phyloP scores from a whole-genome alignment of 306 rosid species.

The Glycyrrhiza uralensis region DNA sequence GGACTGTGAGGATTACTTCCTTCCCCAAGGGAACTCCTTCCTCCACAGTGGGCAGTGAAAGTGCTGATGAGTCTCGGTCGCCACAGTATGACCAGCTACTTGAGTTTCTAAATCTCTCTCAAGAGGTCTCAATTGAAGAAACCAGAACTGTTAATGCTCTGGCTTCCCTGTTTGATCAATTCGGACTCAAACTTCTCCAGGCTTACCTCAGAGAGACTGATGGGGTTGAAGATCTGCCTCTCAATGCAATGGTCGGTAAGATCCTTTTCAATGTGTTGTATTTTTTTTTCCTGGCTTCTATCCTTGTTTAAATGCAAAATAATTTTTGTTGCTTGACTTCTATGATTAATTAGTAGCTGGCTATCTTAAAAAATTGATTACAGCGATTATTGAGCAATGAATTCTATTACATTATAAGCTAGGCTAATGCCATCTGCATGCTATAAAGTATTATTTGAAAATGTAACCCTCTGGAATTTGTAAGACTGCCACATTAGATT shows the following conservation, averaged over 20 bases:
- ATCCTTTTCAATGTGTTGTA: constrained; percentile 28
- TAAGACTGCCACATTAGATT: neutral
- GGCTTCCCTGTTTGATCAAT: constrained; percentile 79
- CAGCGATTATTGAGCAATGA: neutral
- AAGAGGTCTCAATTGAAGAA: constrained; percentile 67
- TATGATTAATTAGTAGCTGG: neutral
- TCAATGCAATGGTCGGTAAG: constrained; percentile 99
- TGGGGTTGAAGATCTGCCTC: constrained; percentile 60
- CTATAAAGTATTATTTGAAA: neutral
- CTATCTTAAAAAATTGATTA: neutral
- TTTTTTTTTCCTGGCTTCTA: neutral
- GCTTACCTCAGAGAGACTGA: constrained; percentile 74
- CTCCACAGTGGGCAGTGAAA: constrained; percentile 53
- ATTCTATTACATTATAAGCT: neutral
- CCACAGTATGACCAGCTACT: constrained; percentile 70
- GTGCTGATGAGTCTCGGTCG: constrained; percentile 68
- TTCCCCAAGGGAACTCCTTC: constrained; percentile 62
- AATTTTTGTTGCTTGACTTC: neutral
- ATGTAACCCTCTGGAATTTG: neutral
- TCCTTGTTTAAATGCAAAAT: neutral
- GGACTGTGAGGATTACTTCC: constrained; percentile 83
- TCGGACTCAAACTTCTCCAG: constrained; percentile 79
- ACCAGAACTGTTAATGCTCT: constrained; percentile 61
- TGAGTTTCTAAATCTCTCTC: constrained; percentile 69
- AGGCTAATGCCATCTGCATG: neutral